Base-by-base conservation (phyloP, 305 asterid species). In the Rubia balearica region DNA sequence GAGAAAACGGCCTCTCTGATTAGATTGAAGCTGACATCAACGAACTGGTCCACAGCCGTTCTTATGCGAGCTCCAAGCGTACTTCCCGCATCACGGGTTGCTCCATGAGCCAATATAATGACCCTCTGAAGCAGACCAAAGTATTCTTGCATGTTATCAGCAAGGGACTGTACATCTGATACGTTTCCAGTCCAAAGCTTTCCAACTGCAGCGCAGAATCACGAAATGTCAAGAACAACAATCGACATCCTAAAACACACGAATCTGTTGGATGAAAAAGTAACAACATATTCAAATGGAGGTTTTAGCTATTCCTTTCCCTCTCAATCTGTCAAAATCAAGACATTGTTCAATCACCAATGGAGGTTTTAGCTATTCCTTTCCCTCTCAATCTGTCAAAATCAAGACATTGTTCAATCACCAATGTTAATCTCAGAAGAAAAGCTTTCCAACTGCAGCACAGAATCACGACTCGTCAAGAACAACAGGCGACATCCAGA, bases 71-170 rank as follows among this genome's bases (percentile, higher is more conserved):
- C 83, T 53, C 80, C 74, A 41, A 94, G 90, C 49, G 98, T 94
- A 19, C 88, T 85, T 73, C 97, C 98, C 33, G 96, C 98, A 43
- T 91, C 89, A 2, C 78, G 74, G 43, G 83, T 75, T 80, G 36
- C 36, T 30, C 36, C 36, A 30, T 30, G 36, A 30, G 36, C 36
- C 36, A 30, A 30, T 30, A 30, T 79, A 73, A 94, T 80, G 79
- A 91, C 77, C 9, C 98, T 97, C 80, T 91, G 97, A 43, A 91
- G 83, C 14, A 74, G 67, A 86, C 90, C 92, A 83, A 88, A 85
- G 83, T 86, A 91, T 48, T 88, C 45, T 56, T 77, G 71, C 96
- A 94, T 90, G 77, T 79, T 88, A 76, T 91, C 99, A 78, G 87
- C 94, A 10, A 94, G 92, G 62, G 79, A 88, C 77, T 87, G 78